Percentiles rank a stretch among this genome's conserved stretches.
phyloP scores from a whole-genome alignment of 2,329 filamentous ascomycete genomes.

The Fusarium sp. region DNA sequence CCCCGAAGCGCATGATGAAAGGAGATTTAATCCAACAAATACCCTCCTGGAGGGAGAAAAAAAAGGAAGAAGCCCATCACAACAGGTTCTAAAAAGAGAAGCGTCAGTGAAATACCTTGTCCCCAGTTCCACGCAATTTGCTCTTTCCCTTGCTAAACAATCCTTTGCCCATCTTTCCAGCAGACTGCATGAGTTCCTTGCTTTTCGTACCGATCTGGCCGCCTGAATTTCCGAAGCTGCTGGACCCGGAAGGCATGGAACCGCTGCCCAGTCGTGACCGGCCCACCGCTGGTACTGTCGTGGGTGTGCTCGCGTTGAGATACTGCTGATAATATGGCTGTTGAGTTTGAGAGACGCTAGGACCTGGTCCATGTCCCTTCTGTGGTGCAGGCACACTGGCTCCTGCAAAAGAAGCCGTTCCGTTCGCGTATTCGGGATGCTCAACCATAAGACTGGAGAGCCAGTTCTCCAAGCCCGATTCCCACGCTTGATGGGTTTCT shows the following conservation, averaged over 20 bases:
- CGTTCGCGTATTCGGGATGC: constrained; percentile 63
- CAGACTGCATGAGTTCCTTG: constrained; percentile 89
- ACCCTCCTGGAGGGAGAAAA: constrained; percentile 41
- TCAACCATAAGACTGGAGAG: constrained; percentile 60
- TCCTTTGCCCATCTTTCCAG: constrained; percentile 90
- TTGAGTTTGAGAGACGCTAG: constrained; percentile 50
- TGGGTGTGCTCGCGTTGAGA: constrained; percentile 60
- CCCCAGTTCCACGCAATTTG: constrained; percentile 79
- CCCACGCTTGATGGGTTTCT: constrained; percentile 75
- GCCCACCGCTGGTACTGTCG: constrained; percentile 48
- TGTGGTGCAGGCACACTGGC: constrained; percentile 28
- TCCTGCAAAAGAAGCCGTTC: constrained; percentile 50
- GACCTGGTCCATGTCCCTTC: constrained; percentile 40
- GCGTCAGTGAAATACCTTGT: constrained; percentile 88
- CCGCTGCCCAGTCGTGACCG: constrained; percentile 55
- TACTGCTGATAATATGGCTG: constrained; percentile 71
- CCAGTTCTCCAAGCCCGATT: constrained; percentile 80
- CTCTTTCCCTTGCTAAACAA: constrained; percentile 91
- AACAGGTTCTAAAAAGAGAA: constrained; percentile 53
- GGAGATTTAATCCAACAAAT: constrained; percentile 50
- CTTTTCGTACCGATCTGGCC: constrained; percentile 83
- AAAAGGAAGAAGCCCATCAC: constrained; percentile 48
- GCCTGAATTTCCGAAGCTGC: constrained; percentile 66
- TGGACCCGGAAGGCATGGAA: constrained; percentile 57
- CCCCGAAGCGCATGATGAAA: constrained; percentile 50